Percentiles rank a stretch among this genome's conserved stretches.
phyloP scores from a whole-genome alignment of 345 rosid genomes.

The Ceriops tagal region DNA sequence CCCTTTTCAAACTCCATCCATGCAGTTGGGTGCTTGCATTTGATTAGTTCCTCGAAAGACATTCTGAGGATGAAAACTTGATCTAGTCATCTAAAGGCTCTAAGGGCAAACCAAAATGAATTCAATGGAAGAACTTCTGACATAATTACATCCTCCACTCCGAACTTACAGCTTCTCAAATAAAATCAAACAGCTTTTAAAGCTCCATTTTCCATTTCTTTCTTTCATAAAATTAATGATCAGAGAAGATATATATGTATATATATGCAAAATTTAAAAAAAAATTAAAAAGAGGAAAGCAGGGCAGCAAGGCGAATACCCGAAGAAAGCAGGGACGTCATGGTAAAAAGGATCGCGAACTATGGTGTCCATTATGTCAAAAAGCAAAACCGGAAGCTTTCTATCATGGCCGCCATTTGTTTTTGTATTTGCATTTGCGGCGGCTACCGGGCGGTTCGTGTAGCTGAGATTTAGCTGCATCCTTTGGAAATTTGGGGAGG shows the following conservation, averaged over 20 bases:
- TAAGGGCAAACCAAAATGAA: background rate
- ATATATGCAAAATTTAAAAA: no score
- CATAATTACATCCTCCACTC: background rate
- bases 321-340: constrained; percentile 77
- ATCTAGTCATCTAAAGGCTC: constrained; percentile 17
- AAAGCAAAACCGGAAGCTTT: constrained; percentile 83
- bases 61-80: constrained; percentile 47
- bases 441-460: background rate
- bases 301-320: constrained; percentile 29
- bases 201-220: background rate
- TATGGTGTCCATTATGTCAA: constrained; percentile 93
- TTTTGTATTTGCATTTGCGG: background rate
- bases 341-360: constrained; percentile 94
- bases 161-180: background rate
- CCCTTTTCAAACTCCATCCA: constrained; percentile 95
- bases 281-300: background rate
- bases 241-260: background rate
- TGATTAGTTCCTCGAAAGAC: constrained; percentile 71
- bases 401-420: constrained; percentile 13
- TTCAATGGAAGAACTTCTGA: background rate
- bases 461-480: background rate
- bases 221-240: background rate
- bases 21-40: constrained; percentile 75
- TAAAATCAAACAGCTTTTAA: background rate
- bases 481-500: background rate